Percentiles rank a stretch among this genome's conserved stretches.
Evolutionary conservation across 192 early-diverging fungal genomes (phyloP).

Genomic region (Umbelopsis sp.): DNA sequence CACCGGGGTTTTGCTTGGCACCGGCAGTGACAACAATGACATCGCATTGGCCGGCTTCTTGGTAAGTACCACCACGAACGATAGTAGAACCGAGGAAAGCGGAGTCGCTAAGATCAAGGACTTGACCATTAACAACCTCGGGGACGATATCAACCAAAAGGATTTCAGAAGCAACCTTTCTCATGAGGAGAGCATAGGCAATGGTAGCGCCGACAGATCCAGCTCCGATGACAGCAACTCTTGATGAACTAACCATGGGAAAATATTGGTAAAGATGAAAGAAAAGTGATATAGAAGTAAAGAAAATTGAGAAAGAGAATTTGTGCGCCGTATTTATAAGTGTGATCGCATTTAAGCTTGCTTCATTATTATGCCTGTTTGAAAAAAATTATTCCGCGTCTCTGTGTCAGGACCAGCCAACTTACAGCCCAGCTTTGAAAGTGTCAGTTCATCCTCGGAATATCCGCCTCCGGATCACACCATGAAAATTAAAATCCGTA

Average conservation of each 20-base stretch:
- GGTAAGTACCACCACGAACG: slow-evolving; percentile 58
- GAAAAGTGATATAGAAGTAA: neutral
- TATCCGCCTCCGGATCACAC: no score
- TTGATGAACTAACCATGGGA: slow-evolving; percentile 32
- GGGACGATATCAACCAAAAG: slow-evolving; percentile 72
- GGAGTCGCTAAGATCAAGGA: slow-evolving; percentile 82
- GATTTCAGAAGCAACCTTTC: slow-evolving; percentile 70
- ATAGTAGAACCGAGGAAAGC: slow-evolving; percentile 69
- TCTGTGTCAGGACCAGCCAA: no score
- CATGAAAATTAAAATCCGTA: no score
- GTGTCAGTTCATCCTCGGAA: no score
- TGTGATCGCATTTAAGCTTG: neutral
- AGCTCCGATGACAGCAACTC: slow-evolving; percentile 74
- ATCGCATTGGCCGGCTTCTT: slow-evolving; percentile 82
- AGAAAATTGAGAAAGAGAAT: neutral
- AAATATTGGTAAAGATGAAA: neutral
- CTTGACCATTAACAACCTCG: slow-evolving; percentile 73
- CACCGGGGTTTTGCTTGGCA: slow-evolving; percentile 77
- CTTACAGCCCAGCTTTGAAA: no score
- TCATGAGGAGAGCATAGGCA: slow-evolving; percentile 72
- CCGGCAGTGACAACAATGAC: slow-evolving; percentile 87
- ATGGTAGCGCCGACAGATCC: slow-evolving; percentile 78
- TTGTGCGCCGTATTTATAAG: neutral
- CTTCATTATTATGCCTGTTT: slow-evolving; percentile 2
- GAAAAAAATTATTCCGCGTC: neutral